Percentiles rank a stretch among this genome's conserved stretches.
Evolutionary conservation across 176 grass and related monocot genomes (phyloP).

Genomic region (Triticum turgidum): DNA sequence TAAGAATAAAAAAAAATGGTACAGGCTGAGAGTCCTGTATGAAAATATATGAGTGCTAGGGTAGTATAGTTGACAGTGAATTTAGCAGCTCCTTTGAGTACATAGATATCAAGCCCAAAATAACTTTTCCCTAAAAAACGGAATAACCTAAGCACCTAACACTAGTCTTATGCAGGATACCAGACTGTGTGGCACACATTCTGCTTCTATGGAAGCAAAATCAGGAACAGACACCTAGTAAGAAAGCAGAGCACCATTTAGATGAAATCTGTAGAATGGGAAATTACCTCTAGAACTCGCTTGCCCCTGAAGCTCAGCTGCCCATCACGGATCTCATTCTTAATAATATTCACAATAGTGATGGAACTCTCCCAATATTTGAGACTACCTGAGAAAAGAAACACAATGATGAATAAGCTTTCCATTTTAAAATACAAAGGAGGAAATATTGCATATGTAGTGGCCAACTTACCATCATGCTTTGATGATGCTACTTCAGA

Average conservation of each 20-base stretch:
- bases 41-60: slow-evolving; percentile 10
- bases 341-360: slow-evolving; percentile 69
- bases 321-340: slow-evolving; percentile 88
- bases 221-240: background rate
- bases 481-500: slow-evolving; percentile 58
- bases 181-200: background rate
- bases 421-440: background rate
- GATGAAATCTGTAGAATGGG: background rate
- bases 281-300: slow-evolving; percentile 78
- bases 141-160: background rate
- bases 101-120: slow-evolving; percentile 6
- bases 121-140: background rate
- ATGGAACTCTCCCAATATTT: slow-evolving; percentile 90
- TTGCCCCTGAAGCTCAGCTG: slow-evolving; percentile 94
- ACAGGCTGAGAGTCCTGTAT: background rate
- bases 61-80: background rate
- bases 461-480: slow-evolving; percentile 76
- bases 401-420: background rate
- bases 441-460: background rate
- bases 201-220: slow-evolving; percentile 24
- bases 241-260: background rate
- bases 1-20: background rate
- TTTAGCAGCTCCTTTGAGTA: background rate
- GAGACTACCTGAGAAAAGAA: slow-evolving; percentile 49
- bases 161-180: slow-evolving; percentile 20